Base-by-base conservation (phyloP, 2,329 filamentous ascomycete species). In the Nothomitra cinnamomea region DNA sequence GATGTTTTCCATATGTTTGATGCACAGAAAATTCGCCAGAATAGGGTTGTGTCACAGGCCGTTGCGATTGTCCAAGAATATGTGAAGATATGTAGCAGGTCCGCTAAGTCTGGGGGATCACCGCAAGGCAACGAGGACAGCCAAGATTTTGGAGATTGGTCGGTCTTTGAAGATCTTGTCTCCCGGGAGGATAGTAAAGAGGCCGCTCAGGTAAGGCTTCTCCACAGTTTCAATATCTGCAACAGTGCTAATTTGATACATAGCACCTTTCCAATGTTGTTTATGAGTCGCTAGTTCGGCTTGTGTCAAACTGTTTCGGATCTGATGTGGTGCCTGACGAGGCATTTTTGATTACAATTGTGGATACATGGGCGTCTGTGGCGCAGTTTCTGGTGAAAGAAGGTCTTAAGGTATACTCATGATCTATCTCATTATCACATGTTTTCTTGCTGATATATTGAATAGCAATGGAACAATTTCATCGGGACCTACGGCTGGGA, bases 101-200 rank as follows among this genome's bases (percentile, higher is more conserved):
- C 48, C 57, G 56, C 55, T 48, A 40, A 58, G 19, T 57, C 65
- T 51, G 53, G 50, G 19, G 32, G 57, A n/a, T 52, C 62, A n/a
- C 53, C 55, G 13, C 61, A 68, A 24, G 59, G 59, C 3, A 75
- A 70, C 53, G 78, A 81, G 52, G 79, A 82, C 53, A 82, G 78
- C 57, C 79, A 82, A 61, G 78, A 82, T 48, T 82, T 79, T 59
- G 78, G 78, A 28, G 77, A 79, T 56, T 77, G 73, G 66, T 67
- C 71, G 21, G 77, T 70, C 19, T 66, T 80, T 51, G 72, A 76
- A 54, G 72, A 74, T 40, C 60, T 65, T 5, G 64, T 66, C 32
- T 61, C 68, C 42, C 58, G 64, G 6, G 63, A 66, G 24, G 60
- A 65, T 25, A 15, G 41, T 7, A 36, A 25, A 19, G 53, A 55